phyloP scores from a whole-genome alignment of 1,284 basidiomycete species.

The Rhizopogon parksii region DNA sequence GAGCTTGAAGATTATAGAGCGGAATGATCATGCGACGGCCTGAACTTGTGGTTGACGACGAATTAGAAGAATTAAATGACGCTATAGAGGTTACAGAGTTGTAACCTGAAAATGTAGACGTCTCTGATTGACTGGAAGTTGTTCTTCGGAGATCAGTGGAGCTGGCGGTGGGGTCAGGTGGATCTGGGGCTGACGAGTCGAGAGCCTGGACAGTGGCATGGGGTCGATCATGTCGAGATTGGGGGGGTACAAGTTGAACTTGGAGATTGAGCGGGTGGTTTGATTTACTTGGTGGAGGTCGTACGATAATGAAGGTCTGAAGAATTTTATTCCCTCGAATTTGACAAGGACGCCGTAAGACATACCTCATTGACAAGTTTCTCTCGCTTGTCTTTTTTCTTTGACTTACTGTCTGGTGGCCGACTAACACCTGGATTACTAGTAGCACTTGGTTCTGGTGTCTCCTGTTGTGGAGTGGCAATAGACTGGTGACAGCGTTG shows the following conservation, averaged over 20 bases:
- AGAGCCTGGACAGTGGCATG: conserved; percentile 31
- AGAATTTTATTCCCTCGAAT: conserved; percentile 6
- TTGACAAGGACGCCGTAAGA: conserved; percentile 11
- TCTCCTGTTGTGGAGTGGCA: conserved; percentile 22
- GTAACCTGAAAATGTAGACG: conserved; percentile 23
- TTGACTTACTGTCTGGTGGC: conserved; percentile 12
- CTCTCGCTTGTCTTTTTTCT: conserved; percentile 38
- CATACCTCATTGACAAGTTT: conserved; percentile 50
- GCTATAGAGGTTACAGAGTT: conserved; percentile 47
- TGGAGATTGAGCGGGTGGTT: conserved; percentile 91
- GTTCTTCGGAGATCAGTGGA: conserved; percentile 30
- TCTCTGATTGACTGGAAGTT: conserved; percentile 34
- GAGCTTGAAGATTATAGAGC: conserved; percentile 88
- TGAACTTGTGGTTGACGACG: conserved; percentile 40
- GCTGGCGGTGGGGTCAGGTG: conserved; percentile 2
- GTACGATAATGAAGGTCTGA: conserved; percentile 81
- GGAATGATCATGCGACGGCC: conserved; percentile 79
- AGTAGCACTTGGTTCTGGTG: conserved; percentile 12
- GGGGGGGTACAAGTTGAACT: conserved; percentile 82
- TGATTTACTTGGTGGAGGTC: conserved; percentile 75
- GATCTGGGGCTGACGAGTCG: conserved; percentile 23
- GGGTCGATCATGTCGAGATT: conserved; percentile 33
- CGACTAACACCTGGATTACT: neutral
- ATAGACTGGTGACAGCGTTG: conserved; percentile 16
- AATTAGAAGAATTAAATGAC: conserved; percentile 47